Evolutionary conservation across 441 rosid genomes (phyloP), one percentile per base, ranked within the genome.

Genomic region (Viola pubescens): DNA sequence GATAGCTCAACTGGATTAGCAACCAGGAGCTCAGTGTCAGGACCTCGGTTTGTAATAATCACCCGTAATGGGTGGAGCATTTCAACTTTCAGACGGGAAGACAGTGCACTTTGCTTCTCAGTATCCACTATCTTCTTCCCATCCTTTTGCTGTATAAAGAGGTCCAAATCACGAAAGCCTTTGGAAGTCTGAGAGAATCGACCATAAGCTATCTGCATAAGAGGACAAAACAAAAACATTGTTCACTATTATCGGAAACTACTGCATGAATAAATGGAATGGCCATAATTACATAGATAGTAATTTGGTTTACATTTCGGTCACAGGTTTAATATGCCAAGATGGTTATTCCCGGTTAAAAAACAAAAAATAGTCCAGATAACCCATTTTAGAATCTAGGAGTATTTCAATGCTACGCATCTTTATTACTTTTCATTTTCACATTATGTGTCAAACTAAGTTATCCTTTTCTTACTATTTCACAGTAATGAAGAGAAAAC

Each of bases 1-100:
- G 89, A 88, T 69, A 81, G 62, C 73, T 91, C 96, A 42, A 86
- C 97, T 38, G 96, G 97, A 74, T 84, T 88, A 58, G 91, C 91
- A 60, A 88, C 91, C 69, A 91, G 5, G 58, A 91, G 84, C 63
- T 88, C 96, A 8, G 81, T 77, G 71, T 88, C 96, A 8, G 94
- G 91, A 26, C 97, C 97, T 64, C 87, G 77, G 69, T 82, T 78
- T 42, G 90, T 70, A 56, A 86, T 75, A 38, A 84, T 77, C 40
- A 86, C 97, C 3, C 90, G 81, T 50, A 86, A 64, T 9, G 96
- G 96, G 45, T 91, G 96, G 73, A 86, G 85, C 94, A 88, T 80
- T 74, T 86, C 94, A 68, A 72, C 78, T 80, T 80, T 91, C 68
- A 88, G 54, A 39, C 85, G 79, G 62, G 76, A 80, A 65, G 80